These are phyloP conservation scores for Chytriomyces hyalinus DNA, from an alignment of 192 early-diverging fungal genomes.

Conservation along the genomic window DNA sequence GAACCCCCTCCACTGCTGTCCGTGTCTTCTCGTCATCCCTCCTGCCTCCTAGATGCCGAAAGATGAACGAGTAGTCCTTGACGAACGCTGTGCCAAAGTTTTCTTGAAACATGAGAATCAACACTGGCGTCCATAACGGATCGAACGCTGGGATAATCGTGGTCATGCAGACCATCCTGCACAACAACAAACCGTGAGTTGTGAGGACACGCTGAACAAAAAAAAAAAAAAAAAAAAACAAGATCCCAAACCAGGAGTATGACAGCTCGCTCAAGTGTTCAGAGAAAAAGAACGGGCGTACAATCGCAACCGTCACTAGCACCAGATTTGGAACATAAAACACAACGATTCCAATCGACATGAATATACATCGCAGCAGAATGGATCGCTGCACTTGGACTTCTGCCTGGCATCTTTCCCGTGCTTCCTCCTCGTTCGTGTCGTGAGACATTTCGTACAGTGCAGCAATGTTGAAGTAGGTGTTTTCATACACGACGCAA, in stretches of 20 bases:
- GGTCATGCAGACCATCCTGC: background rate
- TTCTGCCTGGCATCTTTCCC: background rate
- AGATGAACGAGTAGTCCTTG: slow-evolving; percentile 12
- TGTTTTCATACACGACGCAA: slow-evolving; percentile 24
- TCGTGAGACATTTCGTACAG: slow-evolving; percentile 13
- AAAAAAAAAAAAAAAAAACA: no score
- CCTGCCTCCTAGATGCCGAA: background rate
- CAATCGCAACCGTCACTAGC: background rate
- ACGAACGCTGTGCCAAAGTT: slow-evolving; percentile 23
- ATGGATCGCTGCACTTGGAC: background rate
- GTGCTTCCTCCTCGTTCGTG: background rate
- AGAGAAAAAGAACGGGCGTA: background rate
- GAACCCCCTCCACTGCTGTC: background rate
- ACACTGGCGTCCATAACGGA: slow-evolving; percentile 21
- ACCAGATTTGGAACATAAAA: slow-evolving; percentile 13
- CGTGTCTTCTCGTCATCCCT: background rate
- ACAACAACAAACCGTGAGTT: background rate
- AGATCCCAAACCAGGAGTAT: background rate
- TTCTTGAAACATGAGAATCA: slow-evolving; percentile 34
- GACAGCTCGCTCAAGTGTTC: background rate
- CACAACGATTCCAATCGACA: slow-evolving; percentile 22
- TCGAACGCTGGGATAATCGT: slow-evolving; percentile 19
- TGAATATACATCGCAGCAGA: slow-evolving; percentile 23
- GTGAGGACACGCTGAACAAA: no score
- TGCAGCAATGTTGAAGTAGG: slow-evolving; percentile 26